Evolutionary conservation across 805 yeast species (phyloP).

Genomic region (Candida pini): DNA sequence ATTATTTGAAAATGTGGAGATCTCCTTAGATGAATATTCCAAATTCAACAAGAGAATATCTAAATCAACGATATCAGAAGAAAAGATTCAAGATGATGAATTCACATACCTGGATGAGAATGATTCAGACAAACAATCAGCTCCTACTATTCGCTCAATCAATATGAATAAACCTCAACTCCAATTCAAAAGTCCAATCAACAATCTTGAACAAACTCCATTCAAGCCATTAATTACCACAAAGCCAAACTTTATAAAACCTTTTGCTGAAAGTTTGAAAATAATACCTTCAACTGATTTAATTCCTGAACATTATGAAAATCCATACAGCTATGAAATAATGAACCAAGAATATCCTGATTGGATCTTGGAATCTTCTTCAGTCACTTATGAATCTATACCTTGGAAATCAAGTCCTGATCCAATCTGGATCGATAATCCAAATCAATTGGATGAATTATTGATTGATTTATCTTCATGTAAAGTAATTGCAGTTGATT

Average conservation of each 20-base stretch:
- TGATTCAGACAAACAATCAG: slow-evolving; percentile 27
- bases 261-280: slow-evolving; percentile 47
- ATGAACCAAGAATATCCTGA: slow-evolving; percentile 63
- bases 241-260: slow-evolving; percentile 66
- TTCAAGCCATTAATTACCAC: slow-evolving; percentile 66
- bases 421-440: slow-evolving; percentile 69
- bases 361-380: slow-evolving; percentile 37
- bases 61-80: neutral
- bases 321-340: slow-evolving; percentile 81
- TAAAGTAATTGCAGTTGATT: slow-evolving; percentile 80
- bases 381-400: slow-evolving; percentile 41
- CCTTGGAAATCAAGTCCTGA: slow-evolving; percentile 55
- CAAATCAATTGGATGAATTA: slow-evolving; percentile 48
- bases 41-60: slow-evolving; percentile 14
- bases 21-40: slow-evolving; percentile 47
- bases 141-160: slow-evolving; percentile 6
- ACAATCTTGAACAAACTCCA: slow-evolving; percentile 61
- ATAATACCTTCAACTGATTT: slow-evolving; percentile 34
- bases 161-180: slow-evolving; percentile 59
- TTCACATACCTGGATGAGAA: slow-evolving; percentile 51
- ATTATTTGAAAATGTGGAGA: slow-evolving; percentile 72
- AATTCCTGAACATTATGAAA: slow-evolving; percentile 57
- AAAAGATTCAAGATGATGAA: slow-evolving; percentile 14
- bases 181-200: slow-evolving; percentile 50
- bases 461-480: slow-evolving; percentile 42